A percentile compares a stretch with the other conserved stretches of the same genome.
Evolutionary conservation across 2,329 filamentous ascomycete species (phyloP).

Genomic region (Pseudogymnoascus sp.): DNA sequence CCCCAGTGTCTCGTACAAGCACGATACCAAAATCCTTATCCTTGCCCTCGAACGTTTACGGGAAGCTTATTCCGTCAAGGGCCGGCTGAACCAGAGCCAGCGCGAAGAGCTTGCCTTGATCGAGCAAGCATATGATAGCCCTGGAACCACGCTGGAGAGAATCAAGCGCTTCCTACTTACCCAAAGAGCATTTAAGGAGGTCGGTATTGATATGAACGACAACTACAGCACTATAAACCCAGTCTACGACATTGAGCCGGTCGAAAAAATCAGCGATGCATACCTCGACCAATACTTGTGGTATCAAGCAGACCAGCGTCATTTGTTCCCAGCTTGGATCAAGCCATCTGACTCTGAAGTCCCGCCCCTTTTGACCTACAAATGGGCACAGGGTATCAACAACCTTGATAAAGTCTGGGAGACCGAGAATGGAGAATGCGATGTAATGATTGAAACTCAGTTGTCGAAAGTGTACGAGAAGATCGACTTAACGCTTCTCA

Average conservation of each 20-base stretch:
- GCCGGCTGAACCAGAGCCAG: slow-evolving; percentile 91
- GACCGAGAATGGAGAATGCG: slow-evolving; percentile 87
- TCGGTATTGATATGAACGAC: slow-evolving; percentile 99
- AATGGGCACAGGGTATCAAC: slow-evolving; percentile 99
- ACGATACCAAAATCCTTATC: slow-evolving; percentile 98
- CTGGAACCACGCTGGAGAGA: slow-evolving; percentile 86
- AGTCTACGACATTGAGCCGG: slow-evolving; percentile 96
- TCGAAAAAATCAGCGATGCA: slow-evolving; percentile 98
- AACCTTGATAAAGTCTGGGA: slow-evolving; percentile 95
- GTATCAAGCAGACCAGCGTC: slow-evolving; percentile 97
- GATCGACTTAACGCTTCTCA: slow-evolving; percentile 92
- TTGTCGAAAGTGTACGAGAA: slow-evolving; percentile 99
- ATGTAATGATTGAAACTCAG: slow-evolving; percentile 97
- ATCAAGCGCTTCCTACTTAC: slow-evolving; percentile 98
- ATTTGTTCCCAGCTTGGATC: slow-evolving; percentile 97
- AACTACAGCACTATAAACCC: slow-evolving; percentile 99
- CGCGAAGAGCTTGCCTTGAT: slow-evolving; percentile 94
- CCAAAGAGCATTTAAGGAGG: slow-evolving; percentile 97
- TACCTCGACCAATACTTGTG: slow-evolving; percentile 98
- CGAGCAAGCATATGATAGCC: slow-evolving; percentile 96
- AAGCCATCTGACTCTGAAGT: slow-evolving; percentile 98
- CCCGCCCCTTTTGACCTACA: slow-evolving; percentile 87
- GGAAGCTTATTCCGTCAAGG: slow-evolving; percentile 96
- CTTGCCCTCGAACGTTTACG: slow-evolving; percentile 85
- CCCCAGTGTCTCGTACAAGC: slow-evolving; percentile 97